A percentile compares a stretch with the other conserved stretches of the same genome.
Conservation (phyloP, 306 rosid species). For the Lupinus albus region DNA sequence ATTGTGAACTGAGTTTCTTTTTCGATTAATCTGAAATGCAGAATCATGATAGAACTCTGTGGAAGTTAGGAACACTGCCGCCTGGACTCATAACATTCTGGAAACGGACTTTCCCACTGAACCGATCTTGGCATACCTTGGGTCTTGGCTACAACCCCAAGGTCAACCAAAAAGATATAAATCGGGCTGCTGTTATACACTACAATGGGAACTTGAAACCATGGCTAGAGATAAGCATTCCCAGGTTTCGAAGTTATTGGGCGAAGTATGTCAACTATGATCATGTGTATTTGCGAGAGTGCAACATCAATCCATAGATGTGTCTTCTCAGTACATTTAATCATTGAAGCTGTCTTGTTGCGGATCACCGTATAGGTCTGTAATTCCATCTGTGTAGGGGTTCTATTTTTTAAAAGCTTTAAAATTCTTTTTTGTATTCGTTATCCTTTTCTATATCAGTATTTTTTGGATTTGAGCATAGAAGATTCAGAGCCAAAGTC, state of each 20-base stretch:
- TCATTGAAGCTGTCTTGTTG: constrained; percentile 41
- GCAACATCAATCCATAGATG: constrained; percentile 82
- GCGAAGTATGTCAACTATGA: constrained; percentile 65
- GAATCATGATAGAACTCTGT: constrained; percentile 89
- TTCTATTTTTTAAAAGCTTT: constrained; percentile 43
- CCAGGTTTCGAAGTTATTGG: constrained; percentile 81
- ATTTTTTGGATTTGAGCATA: constrained; percentile 37
- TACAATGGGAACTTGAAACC: constrained; percentile 97
- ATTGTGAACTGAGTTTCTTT: constrained; percentile 28
- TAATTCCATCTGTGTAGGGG: constrained; percentile 51
- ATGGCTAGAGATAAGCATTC: constrained; percentile 93
- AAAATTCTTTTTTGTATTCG: constrained; percentile 62
- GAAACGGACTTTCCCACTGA: constrained; percentile 77
- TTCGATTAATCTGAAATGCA: constrained; percentile 38
- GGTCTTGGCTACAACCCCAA: constrained; percentile 87
- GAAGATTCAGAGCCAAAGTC: constrained; percentile 38
- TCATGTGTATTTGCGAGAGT: constrained; percentile 71
- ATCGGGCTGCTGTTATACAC: constrained; percentile 82
- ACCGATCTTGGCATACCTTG: constrained; percentile 77
- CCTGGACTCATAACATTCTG: constrained; percentile 97
- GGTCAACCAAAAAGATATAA: constrained; percentile 65
- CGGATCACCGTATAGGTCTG: constrained; percentile 47
- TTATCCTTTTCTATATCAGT: constrained; percentile 28
- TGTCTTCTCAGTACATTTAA: constrained; percentile 29
- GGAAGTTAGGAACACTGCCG: constrained; percentile 97